phyloP scores from a whole-genome alignment of 352 stramenopile genomes.

The Phytophthora brassicae region DNA sequence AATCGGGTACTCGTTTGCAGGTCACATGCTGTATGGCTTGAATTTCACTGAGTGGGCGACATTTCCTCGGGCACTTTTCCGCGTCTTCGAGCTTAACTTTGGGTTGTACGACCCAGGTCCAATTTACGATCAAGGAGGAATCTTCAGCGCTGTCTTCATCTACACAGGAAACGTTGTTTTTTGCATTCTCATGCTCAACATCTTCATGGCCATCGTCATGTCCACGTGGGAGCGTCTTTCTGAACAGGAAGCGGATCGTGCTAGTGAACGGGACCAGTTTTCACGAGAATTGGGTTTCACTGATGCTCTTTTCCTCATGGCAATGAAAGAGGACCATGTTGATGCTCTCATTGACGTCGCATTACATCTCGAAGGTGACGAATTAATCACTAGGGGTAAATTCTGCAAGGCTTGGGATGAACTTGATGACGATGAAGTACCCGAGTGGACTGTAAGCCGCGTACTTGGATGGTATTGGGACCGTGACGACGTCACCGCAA shows the following conservation, averaged over 20 bases:
- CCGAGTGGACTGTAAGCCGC: constrained; percentile 36
- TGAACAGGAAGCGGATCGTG: constrained; percentile 53
- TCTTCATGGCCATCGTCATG: constrained; percentile 83
- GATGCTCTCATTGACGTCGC: constrained; percentile 59
- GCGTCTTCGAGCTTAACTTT: constrained; percentile 77
- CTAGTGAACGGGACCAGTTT: constrained; percentile 46
- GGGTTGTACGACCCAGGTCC: constrained; percentile 65
- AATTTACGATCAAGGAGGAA: constrained; percentile 65
- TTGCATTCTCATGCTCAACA: constrained; percentile 78
- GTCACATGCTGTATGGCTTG: constrained; percentile 71
- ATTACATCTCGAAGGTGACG: constrained; percentile 42
- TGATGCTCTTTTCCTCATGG: constrained; percentile 54
- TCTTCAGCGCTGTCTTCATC: constrained; percentile 70
- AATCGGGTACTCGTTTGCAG: constrained; percentile 69
- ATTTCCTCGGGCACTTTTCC: constrained; percentile 59
- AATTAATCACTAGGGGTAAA: constrained; percentile 33
- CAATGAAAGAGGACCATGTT: constrained; percentile 62
- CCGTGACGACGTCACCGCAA: constrained; percentile 8
- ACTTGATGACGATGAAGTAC: constrained; percentile 41
- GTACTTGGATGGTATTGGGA: constrained; percentile 73
- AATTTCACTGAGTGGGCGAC: constrained; percentile 66
- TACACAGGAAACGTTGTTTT: constrained; percentile 71
- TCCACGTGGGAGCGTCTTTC: constrained; percentile 64
- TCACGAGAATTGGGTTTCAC: constrained; percentile 39
- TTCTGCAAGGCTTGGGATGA: constrained; percentile 53